Evolutionary conservation across 2,329 filamentous ascomycete species (phyloP), one percentile per base, ranked within the genome.

Genomic region (Phialemonium atrogriseum): DNA sequence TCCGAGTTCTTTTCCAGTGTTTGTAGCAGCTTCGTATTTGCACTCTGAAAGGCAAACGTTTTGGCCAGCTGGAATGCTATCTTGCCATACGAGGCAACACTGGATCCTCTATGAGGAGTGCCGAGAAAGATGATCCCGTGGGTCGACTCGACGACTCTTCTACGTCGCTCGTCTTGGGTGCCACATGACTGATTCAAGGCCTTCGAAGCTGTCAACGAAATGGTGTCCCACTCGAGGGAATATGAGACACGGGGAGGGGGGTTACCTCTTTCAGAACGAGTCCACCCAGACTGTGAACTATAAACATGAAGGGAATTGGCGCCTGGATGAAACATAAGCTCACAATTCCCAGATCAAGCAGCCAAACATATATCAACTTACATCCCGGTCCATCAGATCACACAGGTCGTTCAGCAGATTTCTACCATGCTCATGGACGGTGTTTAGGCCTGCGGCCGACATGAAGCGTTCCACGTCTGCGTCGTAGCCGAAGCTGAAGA

Each of bases 1-100:
- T 30, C 28, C 10, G 28, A 30, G 11, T 22, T 20, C 18, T 30
- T 30, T 20, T 30, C 28, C 28, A 30, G 28, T 11, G 28, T 20
- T 5, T 20, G 17, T 4, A 30, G 28, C 3, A 30, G 28, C 9
- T 10, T 23, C 5, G 19, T 30, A 13, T 30, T 30, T 4, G 28
- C 17, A 11, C 19, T 30, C 18, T 30, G 28, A 12, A 8, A 7
- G 13, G 18, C 28, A 12, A 30, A 30, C 18, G 23, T 15, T 13
- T 30, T 30, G 17, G 28, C 12, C 6, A 30, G 17, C 5, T 17
- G 21, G 12, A 22, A 30, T 10, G 19, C 28, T 11, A 30, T 23
- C 28, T 30, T 30, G 17, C 28, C 28, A 14, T 30, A 30, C 9
- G 28, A 30, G 10, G 28, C 28, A 5, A 14, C 16, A 12, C 16